Percentiles rank a stretch among this genome's conserved stretches.
These are phyloP conservation scores for Neonectria ditissima DNA, from an alignment of 2,329 filamentous ascomycete genomes.

Conservation along the genomic window DNA sequence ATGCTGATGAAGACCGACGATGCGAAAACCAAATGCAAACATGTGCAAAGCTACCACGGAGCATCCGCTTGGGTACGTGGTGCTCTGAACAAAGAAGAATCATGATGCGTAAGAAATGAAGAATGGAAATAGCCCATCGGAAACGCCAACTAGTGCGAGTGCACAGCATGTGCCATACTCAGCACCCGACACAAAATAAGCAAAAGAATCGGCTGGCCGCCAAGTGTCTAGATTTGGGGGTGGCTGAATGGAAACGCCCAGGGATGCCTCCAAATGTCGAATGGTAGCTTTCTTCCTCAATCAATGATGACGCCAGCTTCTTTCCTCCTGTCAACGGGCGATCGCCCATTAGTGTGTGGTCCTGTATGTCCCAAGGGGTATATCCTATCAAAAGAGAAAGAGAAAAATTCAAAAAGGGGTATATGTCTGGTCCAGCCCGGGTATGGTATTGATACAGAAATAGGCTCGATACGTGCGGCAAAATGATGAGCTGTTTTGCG, in stretches of 20 bases:
- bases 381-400: constrained; percentile 42
- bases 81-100: constrained; percentile 26
- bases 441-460: constrained; percentile 43
- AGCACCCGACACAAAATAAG: constrained; percentile 3
- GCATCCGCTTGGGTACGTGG: constrained; percentile 20
- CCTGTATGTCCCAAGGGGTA: constrained; percentile 48
- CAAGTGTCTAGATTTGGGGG: constrained; percentile 6
- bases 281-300: constrained; percentile 28
- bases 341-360: constrained; percentile 34
- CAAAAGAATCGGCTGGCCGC: constrained; percentile 2
- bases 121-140: constrained; percentile 5
- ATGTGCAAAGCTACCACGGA: constrained; percentile 4
- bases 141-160: constrained; percentile 19
- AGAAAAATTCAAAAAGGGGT: constrained; percentile 34
- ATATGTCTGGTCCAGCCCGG: constrained; percentile 40
- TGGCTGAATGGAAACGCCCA: constrained; percentile 27
- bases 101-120: constrained; percentile 22
- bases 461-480: constrained; percentile 30
- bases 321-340: constrained; percentile 15
- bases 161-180: constrained; percentile 1
- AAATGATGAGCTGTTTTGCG: no score
- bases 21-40: constrained; percentile 19
- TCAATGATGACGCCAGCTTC: constrained; percentile 17
- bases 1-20: constrained; percentile 18
- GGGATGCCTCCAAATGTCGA: constrained; percentile 31